Conservation (phyloP, 148 eudicot genomes). For the Pouteria glomerata region DNA sequence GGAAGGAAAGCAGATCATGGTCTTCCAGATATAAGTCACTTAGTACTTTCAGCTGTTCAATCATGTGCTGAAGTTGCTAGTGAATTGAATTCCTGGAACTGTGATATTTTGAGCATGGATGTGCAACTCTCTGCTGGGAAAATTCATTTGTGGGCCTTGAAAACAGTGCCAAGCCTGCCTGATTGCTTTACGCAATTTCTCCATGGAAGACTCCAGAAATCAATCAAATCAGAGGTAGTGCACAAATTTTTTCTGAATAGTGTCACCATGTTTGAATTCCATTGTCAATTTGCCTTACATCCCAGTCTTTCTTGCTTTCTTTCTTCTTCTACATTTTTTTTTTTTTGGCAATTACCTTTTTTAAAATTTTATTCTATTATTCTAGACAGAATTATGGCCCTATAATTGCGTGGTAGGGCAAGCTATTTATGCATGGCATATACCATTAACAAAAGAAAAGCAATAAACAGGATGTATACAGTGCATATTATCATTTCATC, state of each 20-base stretch:
- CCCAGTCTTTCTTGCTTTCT: no score
- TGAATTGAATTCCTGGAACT: conserved; percentile 43
- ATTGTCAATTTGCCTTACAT: not conserved
- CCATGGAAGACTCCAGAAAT: conserved; percentile 40
- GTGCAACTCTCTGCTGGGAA: conserved; percentile 58
- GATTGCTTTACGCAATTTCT: conserved; percentile 66
- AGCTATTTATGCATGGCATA: no score
- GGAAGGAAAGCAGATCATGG: conserved; percentile 20
- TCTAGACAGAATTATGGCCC: no score
- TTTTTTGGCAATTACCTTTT: no score
- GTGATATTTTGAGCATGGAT: conserved; percentile 32
- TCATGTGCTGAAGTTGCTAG: conserved; percentile 40
- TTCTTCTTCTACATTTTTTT: no score
- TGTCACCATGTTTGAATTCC: not conserved
- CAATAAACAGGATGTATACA: no score
- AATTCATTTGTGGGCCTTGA: conserved; percentile 69
- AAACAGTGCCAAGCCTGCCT: conserved; percentile 61
- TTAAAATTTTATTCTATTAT: no score
- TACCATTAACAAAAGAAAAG: no score
- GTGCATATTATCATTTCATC: no score
- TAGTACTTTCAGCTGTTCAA: conserved; percentile 65
- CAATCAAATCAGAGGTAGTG: conserved; percentile 45
- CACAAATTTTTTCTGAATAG: conserved; percentile 1
- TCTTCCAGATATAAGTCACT: conserved; percentile 65
- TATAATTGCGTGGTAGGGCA: no score